Evolutionary conservation across 1,284 basidiomycete species (phyloP).

Genomic region (Cryptococcus sp.): DNA sequence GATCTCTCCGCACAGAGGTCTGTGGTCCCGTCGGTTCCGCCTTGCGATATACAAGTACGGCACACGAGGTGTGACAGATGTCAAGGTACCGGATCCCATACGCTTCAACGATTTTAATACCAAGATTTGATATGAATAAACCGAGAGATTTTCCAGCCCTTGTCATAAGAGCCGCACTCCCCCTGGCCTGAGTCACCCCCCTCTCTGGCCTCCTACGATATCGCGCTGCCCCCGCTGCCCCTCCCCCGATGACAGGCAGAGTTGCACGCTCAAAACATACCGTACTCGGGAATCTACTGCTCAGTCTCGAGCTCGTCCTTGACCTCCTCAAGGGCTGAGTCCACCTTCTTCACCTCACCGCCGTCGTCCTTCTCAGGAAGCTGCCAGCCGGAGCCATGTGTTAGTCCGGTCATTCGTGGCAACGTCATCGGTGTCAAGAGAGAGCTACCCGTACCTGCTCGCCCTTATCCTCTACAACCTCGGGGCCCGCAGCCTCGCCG

Average conservation of each 20-base stretch:
- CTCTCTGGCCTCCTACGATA: neutral
- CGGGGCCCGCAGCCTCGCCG: constrained; percentile 25
- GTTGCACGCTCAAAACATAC: neutral
- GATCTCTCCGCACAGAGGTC: no score
- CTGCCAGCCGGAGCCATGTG: no score
- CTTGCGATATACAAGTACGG: no score
- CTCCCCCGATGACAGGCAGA: neutral
- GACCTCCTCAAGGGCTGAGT: constrained; percentile 55
- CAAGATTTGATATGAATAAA: no score
- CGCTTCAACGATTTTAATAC: no score
- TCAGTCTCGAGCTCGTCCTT: constrained; percentile 39
- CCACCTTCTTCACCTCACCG: constrained; percentile 56
- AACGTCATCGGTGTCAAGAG: neutral
- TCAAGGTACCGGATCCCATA: no score
- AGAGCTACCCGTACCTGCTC: constrained; percentile 12
- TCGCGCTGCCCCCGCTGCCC: neutral
- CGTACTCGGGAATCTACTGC: neutral
- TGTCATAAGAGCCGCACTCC: neutral
- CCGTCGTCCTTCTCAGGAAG: constrained; percentile 56
- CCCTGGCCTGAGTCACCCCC: no score
- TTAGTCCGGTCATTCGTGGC: no score
- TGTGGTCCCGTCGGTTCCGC: no score
- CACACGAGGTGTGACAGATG: no score
- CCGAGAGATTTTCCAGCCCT: no score
- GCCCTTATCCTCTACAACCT: constrained; percentile 28